Evolutionary conservation across 2,329 filamentous ascomycete species (phyloP), one percentile per base, ranked within the genome.

Genomic region (Periglandula ipomoeae): DNA sequence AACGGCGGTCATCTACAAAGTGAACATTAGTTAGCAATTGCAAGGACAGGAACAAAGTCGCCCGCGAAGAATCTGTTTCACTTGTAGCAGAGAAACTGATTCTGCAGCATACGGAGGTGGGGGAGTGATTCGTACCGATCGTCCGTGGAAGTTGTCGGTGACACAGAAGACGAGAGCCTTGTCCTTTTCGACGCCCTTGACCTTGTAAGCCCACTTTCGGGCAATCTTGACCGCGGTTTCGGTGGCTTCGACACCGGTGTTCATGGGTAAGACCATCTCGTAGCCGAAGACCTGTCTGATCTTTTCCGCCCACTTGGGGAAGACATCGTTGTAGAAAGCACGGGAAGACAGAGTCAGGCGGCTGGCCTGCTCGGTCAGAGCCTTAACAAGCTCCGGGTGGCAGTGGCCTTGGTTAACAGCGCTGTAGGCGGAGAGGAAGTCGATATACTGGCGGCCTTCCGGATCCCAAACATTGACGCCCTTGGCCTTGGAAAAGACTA

Each of bases 401-500:
- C 91, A 97, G 70, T 98, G 91, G 54, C 91, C 91, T 70, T 97
- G 91, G 74, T 97, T 97, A 65, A 97, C 89, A 53, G 93, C 93
- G 58, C 87, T 94, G 77, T 98, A 98, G 56, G 93, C 93, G 42
- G 91, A 97, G 56, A 98, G 82, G 72, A 96, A 98, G 72, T 98
- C 93, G 60, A 97, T 82, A 70, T 98, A 97, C 67, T 95, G 84
- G 59, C 84, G 87, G 63, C 87, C 89, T 73, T 98, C 93, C 17
- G 93, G 93, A 64, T 98, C 93, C 91, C 93, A 98, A 50, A 97
- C 93, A 52, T 86, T 84, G 62, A 85, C 85, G 44, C 91, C 93
- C 59, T 84, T 79, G 38, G 89, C 93, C 56, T 82, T 81, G 49
- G 91, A 78, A 68, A 97, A 96, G 63, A 95, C 93, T 52, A 98